Conservation (phyloP, 2,329 filamentous ascomycete species). For the Ceratocystiopsis minuta region DNA sequence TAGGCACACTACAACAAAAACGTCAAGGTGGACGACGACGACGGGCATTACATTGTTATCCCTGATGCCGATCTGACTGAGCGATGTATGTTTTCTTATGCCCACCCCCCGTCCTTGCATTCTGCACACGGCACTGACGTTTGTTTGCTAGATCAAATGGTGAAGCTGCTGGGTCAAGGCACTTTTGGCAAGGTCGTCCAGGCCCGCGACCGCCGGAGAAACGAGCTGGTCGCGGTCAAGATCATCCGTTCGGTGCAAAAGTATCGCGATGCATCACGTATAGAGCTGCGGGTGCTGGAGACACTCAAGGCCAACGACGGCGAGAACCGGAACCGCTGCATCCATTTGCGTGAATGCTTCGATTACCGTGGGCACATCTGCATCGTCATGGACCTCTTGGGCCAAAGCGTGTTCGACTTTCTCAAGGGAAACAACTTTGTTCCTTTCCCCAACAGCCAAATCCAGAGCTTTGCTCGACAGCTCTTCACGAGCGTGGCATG, state of each 20-base stretch:
- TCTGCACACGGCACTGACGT: not conserved
- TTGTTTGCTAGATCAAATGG: slow-evolving; percentile 52
- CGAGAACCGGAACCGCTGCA: slow-evolving; percentile 86
- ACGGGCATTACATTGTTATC: slow-evolving; percentile 90
- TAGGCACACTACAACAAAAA: slow-evolving; percentile 18
- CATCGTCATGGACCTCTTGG: slow-evolving; percentile 58
- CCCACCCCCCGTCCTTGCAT: not conserved
- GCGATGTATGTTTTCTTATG: slow-evolving; percentile 54
- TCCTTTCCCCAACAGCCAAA: slow-evolving; percentile 95
- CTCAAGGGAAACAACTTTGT: slow-evolving; percentile 90
- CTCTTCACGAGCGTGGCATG: slow-evolving; percentile 96
- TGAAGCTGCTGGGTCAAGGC: slow-evolving; percentile 80
- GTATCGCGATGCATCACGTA: slow-evolving; percentile 87
- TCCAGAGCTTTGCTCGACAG: slow-evolving; percentile 90
- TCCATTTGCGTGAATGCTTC: slow-evolving; percentile 90
- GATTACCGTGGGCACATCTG: slow-evolving; percentile 96
- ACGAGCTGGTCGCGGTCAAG: slow-evolving; percentile 78
- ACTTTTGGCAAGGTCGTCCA: slow-evolving; percentile 98
- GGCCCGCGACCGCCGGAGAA: slow-evolving; percentile 61
- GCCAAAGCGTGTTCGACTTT: slow-evolving; percentile 96
- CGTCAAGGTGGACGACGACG: slow-evolving; percentile 80
- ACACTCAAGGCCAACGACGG: slow-evolving; percentile 84
- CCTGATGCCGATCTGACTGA: slow-evolving; percentile 75
- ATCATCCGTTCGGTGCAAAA: slow-evolving; percentile 98
- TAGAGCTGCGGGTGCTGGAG: slow-evolving; percentile 81